phyloP scores from a whole-genome alignment of 345 rosid genomes.

The Lenwebbia sp. region DNA sequence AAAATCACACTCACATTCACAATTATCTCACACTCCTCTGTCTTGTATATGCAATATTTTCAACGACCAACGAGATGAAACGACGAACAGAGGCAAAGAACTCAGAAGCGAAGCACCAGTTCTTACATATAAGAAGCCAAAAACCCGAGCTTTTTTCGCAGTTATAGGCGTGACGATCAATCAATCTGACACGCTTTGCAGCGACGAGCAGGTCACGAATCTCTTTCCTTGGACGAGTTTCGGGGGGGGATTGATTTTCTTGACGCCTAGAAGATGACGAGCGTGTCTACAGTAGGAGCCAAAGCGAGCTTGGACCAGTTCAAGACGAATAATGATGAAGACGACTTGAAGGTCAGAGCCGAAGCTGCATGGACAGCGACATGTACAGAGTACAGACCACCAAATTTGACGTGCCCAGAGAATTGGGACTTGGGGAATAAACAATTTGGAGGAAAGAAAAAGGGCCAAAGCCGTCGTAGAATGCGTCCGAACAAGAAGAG shows the following conservation, averaged over 20 bases:
- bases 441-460: not conserved
- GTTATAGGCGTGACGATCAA: no score
- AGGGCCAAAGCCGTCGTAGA: not conserved
- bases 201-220: not conserved
- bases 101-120: not conserved
- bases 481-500: not conserved
- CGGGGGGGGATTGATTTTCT: not conserved
- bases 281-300: not conserved
- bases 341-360: not conserved
- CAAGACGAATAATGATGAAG: not conserved
- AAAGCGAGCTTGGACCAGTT: not conserved
- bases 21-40: not conserved
- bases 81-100: not conserved
- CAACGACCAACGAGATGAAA: not conserved
- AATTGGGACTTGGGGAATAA: not conserved
- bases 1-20: not conserved
- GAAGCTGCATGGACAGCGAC: not conserved
- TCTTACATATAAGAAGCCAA: not conserved
- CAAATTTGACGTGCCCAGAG: not conserved
- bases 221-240: not conserved
- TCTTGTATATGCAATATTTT: not conserved
- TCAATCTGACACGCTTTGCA: not conserved
- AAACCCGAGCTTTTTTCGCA: not conserved
- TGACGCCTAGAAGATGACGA: not conserved
- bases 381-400: not conserved